Evolutionary conservation across 805 yeast species (phyloP), one percentile per base, ranked within the genome.

Genomic region (Sugiyamaella americana): DNA sequence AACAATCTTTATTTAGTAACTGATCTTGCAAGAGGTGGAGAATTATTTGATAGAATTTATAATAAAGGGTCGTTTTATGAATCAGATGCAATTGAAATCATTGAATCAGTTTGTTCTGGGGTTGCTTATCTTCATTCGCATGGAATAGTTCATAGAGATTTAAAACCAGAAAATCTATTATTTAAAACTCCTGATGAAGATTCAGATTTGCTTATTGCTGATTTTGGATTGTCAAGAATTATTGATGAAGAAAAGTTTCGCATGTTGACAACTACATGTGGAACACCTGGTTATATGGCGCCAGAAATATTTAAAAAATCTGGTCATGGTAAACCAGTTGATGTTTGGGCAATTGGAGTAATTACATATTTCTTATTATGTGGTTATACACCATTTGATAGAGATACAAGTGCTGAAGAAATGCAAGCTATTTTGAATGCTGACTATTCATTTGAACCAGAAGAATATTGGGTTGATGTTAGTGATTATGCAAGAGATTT

Each of bases 331-430:
- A 70, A 66, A 51, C 72, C 76, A 2, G 82, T 82, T 2, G 91
- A 83, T 58, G 70, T 83, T 26, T 83, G 91, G 91, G 84, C 89
- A 0, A 68, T 83, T 22, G 91, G 89, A 2, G 87, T 83, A 2
- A 67, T 82, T 29, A 73, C 82, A 1, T 84, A 82, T 60, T 82
- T 83, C 55, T 73, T 82, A 73, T 70, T 80, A 13, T 73, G 83
- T 51, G 89, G 89, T 1, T 84, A 82, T 58, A 77, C 83, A 65
- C 91, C 91, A 1, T 83, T 83, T 61, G 89, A 83, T 56, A 78
- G 88, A 52, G 88, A 82, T 43, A 73, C 78, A 4, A 81, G 80
- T 35, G 74, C 72, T 1, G 88, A 83, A 57, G 85, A 87, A 10
- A 70, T 73, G 55, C 73, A 77, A 36, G 84, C 86, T 30, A 82